Base-by-base conservation (phyloP, 306 rosid genomes). In the Cucumis sativus region DNA sequence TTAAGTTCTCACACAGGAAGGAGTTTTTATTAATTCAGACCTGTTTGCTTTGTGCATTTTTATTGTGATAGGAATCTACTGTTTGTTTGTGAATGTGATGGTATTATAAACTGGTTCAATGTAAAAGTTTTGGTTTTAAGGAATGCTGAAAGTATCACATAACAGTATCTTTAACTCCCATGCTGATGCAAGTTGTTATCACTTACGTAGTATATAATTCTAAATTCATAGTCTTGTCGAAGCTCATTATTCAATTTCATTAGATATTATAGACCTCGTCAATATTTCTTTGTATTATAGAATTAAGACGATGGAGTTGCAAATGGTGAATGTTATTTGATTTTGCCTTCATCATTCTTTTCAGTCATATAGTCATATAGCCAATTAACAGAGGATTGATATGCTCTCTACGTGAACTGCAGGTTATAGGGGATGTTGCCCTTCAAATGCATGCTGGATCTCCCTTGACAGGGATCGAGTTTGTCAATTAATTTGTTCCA, bases 371-470 rank as follows among this genome's bases (percentile, higher is more conserved):
- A 37, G 43, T 30, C 45, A 9, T 65, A 65, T 65, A 65, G 20
- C 51, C 28, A 65, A 8, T 37, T 37, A 39, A 37, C n/a, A 17
- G 4, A 65, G 4, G 51, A 39, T 65, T 65, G 23, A 65, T 41
- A 67, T 20, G 52, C 66, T 67, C 35, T 40, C 54, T 67, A 25
- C 57, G 7, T 45, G 41, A 7, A 61, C 62, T 55, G 21, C 84
- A 91, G 98, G 85, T 80, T 71, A 96, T 91, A 33, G 97, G 97
- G 52, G 98, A 90, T 83, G 91, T 81, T 14, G 88, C 85, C 82
- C 88, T 94, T 78, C 91, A 94, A 83, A 84, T 94, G 77, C 94
- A 91, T 66, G 84, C 82, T 3, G 91, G 90, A 54, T 81, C 64
- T 77, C 90, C 96, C 80, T 77, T 90, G 83, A 83, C 91, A 39